Conservation (phyloP, 2,329 filamentous ascomycete species). For the Daldinia sp. region DNA sequence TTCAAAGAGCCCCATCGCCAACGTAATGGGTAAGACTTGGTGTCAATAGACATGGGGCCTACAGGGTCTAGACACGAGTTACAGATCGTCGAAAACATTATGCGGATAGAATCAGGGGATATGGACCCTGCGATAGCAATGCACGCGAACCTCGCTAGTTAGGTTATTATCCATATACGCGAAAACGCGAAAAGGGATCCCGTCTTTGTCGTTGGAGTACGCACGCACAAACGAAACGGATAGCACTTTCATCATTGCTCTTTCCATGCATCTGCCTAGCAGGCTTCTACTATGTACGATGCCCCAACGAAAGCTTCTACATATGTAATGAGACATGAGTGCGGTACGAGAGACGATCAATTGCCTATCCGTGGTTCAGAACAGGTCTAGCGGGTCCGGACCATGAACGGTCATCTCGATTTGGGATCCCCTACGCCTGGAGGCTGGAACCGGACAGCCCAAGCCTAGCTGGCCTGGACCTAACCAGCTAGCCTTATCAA, state of each 20-base stretch:
- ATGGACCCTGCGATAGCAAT: slow-evolving; percentile 14
- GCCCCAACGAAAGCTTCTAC: neutral
- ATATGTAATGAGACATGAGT: neutral
- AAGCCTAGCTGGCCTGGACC: too few relatives aligned
- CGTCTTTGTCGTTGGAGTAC: neutral
- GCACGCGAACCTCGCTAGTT: slow-evolving; percentile 13
- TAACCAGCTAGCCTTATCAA: slow-evolving; percentile 25
- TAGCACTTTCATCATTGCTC: neutral
- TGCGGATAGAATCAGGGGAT: slow-evolving; percentile 25
- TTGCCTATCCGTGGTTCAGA: slow-evolving; percentile 8
- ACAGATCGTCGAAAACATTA: slow-evolving; percentile 25
- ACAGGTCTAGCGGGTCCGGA: slow-evolving; percentile 27
- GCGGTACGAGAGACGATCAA: slow-evolving; percentile 2
- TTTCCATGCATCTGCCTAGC: neutral
- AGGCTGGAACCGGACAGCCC: slow-evolving; percentile 11
- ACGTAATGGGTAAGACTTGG: slow-evolving; percentile 9
- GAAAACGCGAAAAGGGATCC: slow-evolving; percentile 5
- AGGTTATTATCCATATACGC: slow-evolving; percentile 4
- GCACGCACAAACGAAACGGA: slow-evolving; percentile 6
- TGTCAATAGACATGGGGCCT: slow-evolving; percentile 18
- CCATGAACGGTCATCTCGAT: slow-evolving; percentile 30
- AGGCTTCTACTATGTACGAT: neutral
- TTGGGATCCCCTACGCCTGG: slow-evolving; percentile 20
- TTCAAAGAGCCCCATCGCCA: slow-evolving; percentile 5
- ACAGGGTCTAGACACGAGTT: slow-evolving; percentile 33